Base-by-base conservation (phyloP, 1,139 yeast genomes). In the Lodderomyces orthopsilosis region DNA sequence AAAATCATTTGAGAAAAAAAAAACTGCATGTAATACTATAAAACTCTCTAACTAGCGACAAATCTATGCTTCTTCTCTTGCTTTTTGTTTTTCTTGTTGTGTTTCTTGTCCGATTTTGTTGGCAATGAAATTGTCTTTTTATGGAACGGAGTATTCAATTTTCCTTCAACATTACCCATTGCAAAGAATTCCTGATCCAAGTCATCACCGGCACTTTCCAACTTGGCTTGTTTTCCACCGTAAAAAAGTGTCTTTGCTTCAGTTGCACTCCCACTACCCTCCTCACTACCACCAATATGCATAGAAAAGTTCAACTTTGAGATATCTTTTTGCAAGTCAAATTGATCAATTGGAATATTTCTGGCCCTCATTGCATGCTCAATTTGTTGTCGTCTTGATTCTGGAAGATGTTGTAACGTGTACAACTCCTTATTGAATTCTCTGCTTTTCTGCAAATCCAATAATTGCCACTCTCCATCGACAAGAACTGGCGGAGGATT, bases 121-220 rank as follows among this genome's bases (percentile, higher is more conserved):
- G 39, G 41, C 15, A 35, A 18, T 4, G 46, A 58, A 9, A 51
- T 57, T 41, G 51, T 59, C 42, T 65, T 70, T 56, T 75, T 74
- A 60, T 90, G 96, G 75, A 88, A 88, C 8, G 97, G 96, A 21
- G 77, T 70, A 35, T 73, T 71, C 46, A 84, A 58, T 46, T 76
- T 79, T 3, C 95, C 95, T 50, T 75, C 74, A 2, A 84, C 80
- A 22, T 66, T 68, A 46, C 75, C 76, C 81, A 83, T 77, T 46
- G 76, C 74, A 70, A 91, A 91, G 57, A 91, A 91, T 51, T 89
- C 96, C 38, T 79, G 75, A 61, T 90, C 97, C 51, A 90, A 72
- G 52, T 87, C 93, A 45, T 81, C 87, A 34, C 89, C 85, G 14
- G 86, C 85, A 62, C 83, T 82, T 51, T 78, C 81, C 51, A 88